Conservation (phyloP, 345 rosid genomes). For the Hypericum androsaemum region DNA sequence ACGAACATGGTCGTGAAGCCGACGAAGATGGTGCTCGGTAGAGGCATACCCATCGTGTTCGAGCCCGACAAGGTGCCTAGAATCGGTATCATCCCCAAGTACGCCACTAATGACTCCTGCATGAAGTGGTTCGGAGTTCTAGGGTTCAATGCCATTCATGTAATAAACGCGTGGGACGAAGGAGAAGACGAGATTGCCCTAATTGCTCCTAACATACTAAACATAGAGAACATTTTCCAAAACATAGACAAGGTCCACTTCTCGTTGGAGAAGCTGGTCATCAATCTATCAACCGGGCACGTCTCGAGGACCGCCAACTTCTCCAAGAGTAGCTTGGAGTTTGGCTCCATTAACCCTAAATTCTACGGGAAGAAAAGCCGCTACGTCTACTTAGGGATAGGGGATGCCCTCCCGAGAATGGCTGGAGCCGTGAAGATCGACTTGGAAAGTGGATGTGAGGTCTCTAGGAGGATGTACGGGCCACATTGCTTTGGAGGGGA, state of each 20-base stretch:
- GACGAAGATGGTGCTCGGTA: conserved; percentile 1
- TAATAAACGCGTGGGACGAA: conserved; percentile 20
- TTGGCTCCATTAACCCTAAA: conserved; percentile 12
- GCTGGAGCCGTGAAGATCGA: conserved; percentile 20
- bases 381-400: conserved; percentile 9
- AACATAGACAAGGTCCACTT: conserved; percentile 3
- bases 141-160: conserved; percentile 11
- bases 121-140: conserved; percentile 14
- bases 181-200: conserved; percentile 11
- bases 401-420: conserved; percentile 8
- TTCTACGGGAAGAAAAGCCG: conserved; percentile 12
- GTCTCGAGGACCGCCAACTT: background rate
- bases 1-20: conserved; percentile 4
- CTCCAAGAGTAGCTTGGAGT: conserved; percentile 1
- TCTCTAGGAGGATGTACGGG: conserved; percentile 14
- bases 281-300: conserved; percentile 10
- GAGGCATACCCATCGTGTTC: conserved; percentile 10
- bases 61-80: conserved; percentile 8
- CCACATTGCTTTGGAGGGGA: conserved; percentile 21
- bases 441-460: conserved; percentile 13
- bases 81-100: conserved; percentile 15
- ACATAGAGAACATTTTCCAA: background rate
- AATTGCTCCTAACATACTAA: conserved; percentile 11
- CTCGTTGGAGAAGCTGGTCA: conserved; percentile 15
- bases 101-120: conserved; percentile 9